These are phyloP conservation scores for Cyclaneusma minus DNA, from an alignment of 2,329 filamentous ascomycete genomes.

Conservation along the genomic window DNA sequence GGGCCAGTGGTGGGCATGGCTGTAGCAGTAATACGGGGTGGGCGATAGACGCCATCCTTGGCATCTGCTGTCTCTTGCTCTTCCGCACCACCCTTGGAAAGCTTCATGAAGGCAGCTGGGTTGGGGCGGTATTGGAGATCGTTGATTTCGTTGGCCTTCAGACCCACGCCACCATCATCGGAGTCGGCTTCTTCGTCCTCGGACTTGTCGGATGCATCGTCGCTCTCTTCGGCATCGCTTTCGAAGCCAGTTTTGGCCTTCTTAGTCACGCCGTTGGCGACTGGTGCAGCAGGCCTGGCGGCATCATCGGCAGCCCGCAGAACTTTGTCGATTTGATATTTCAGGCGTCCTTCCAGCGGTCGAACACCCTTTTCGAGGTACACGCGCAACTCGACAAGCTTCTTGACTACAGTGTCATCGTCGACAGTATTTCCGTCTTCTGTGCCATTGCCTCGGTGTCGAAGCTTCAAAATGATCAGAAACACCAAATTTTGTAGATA, in stretches of 20 bases:
- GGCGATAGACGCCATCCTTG: conserved; percentile 65
- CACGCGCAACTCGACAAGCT: conserved; percentile 79
- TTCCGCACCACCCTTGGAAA: conserved; percentile 7
- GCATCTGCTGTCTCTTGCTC: conserved; percentile 20
- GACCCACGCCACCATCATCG: conserved; percentile 8
- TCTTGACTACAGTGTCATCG: conserved; percentile 56
- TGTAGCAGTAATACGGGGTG: conserved; percentile 76
- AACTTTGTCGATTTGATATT: conserved; percentile 93
- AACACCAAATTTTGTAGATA: conserved; percentile 93
- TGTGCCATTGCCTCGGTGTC: conserved; percentile 28
- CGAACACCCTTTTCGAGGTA: conserved; percentile 88
- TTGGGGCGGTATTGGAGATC: conserved; percentile 50
- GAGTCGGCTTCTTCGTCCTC: conserved; percentile 17
- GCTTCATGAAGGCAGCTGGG: conserved; percentile 25
- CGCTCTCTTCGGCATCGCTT: conserved; percentile 9
- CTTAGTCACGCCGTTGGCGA: conserved; percentile 5
- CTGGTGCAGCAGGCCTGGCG: conserved; percentile 5
- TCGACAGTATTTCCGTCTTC: conserved; percentile 21
- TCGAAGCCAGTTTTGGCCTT: conserved; percentile 4
- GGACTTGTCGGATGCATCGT: conserved; percentile 15
- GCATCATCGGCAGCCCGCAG: conserved; percentile 68
- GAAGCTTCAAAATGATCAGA: conserved; percentile 66
- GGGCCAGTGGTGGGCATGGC: conserved; percentile 49
- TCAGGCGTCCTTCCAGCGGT: conserved; percentile 76
- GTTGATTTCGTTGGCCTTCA: conserved; percentile 26